Base-by-base conservation (phyloP, 2,329 filamentous ascomycete genomes). In the Ophioceras dolichostomum region DNA sequence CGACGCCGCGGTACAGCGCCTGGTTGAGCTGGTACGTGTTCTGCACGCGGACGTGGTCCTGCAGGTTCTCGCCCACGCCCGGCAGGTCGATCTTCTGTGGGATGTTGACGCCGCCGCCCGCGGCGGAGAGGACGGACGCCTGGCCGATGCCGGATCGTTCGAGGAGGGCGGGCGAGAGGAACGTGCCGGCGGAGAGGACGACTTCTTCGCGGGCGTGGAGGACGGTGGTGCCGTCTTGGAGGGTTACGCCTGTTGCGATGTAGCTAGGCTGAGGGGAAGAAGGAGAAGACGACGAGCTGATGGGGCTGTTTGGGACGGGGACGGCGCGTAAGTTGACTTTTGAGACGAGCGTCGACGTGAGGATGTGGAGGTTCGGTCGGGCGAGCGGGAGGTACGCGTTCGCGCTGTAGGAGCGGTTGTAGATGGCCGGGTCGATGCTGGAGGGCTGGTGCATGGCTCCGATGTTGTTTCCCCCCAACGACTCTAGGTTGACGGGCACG, bases 61-160 rank as follows among this genome's bases (percentile, higher is more conserved):
- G 46, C 27, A 75, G 55, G 52, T 73, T 73, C 14, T 56, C 63
- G 20, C 71, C 76, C 3, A 80, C 73, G 12, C 71, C 73, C 0
- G 72, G 73, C 2, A 72, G 59, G 44, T 79, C 64, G 1, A 62
- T 53, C 17, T 73, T 41, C 5, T 69, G 57, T 1, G 58, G 48
- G 40, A 78, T 70, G 9, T 57, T 52, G n/a, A n/a, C n/a, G n/a
- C n/a, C n/a, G n/a, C n/a, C n/a, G n/a, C n/a, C n/a, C 36, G 66
- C 59, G 4, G 56, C 52, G 8, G 59, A 39, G 3, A 79, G 60
- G 28, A 76, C 63, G 0, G 57, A 49, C 7, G 45, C 46, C 1
- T 65, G 65, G 2, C 74, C 74, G 20, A 79, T 60, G 20, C 74
- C 74, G 13, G 63, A 70, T 3, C 32, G 22, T 37, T 43, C 33